Evolutionary conservation across 139 green algal species (phyloP).

Genomic region (Dunaliella primolecta): DNA sequence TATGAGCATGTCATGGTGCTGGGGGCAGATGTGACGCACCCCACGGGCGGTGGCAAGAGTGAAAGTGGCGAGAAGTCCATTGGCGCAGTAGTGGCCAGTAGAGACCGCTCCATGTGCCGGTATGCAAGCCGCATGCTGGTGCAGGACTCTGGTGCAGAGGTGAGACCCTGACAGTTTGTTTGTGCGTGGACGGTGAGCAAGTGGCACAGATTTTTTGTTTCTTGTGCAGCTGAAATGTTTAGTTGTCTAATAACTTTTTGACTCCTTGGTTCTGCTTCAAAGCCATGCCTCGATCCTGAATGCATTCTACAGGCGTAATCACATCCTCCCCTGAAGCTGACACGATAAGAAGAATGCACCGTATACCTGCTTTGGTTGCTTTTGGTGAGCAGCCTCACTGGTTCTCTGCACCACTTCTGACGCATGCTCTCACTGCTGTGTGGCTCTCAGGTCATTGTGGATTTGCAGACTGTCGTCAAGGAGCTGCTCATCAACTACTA

Average conservation of each 20-base stretch:
- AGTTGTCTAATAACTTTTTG: no score
- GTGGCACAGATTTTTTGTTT: no score
- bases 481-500: constrained; percentile 39
- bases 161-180: neutral
- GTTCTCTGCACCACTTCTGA: no score
- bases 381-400: no score
- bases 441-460: constrained; percentile 35
- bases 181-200: neutral
- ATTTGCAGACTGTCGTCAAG: constrained; percentile 7
- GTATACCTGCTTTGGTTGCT: no score
- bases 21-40: constrained; percentile 45
- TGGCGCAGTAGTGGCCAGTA: constrained; percentile 25
- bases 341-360: no score
- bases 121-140: constrained; percentile 28
- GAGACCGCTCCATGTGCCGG: constrained; percentile 7
- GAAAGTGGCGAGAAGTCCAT: constrained; percentile 24
- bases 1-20: constrained; percentile 27
- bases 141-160: constrained; percentile 17
- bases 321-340: no score
- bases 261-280: no score
- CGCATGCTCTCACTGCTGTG: no score
- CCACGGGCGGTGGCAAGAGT: constrained; percentile 17
- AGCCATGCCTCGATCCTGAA: no score
- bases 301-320: no score
- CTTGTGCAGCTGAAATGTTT: no score